These are phyloP conservation scores for Pichia scutulata DNA, from an alignment of 805 yeast species.

Conservation along the genomic window DNA sequence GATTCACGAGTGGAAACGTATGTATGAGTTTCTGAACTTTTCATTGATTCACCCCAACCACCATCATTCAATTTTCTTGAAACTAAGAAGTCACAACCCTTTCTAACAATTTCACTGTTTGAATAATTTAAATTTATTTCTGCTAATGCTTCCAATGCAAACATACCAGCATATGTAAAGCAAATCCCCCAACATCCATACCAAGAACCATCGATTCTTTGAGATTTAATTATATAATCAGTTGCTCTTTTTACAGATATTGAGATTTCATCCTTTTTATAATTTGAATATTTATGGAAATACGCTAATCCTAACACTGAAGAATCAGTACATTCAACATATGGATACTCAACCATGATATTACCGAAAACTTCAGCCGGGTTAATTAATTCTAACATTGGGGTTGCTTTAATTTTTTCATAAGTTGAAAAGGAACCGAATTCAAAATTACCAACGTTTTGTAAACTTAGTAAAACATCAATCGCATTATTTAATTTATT, in stretches of 20 bases:
- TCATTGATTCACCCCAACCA: constrained; percentile 97
- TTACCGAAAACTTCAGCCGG: constrained; percentile 98
- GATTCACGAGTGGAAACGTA: constrained; percentile 58
- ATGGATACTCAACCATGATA: constrained; percentile 97
- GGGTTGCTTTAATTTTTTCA: constrained; percentile 77
- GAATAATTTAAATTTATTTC: constrained; percentile 58
- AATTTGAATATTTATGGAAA: constrained; percentile 58
- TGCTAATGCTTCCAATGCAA: constrained; percentile 87
- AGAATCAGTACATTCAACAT: constrained; percentile 97
- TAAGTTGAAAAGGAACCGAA: constrained; percentile 91
- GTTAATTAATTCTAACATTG: constrained; percentile 66
- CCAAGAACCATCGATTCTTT: constrained; percentile 86
- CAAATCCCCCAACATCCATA: constrained; percentile 99
- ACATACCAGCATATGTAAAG: constrained; percentile 93
- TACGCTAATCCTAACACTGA: constrained; percentile 81
- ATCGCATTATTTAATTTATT: constrained; percentile 57
- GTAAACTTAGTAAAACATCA: constrained; percentile 68
- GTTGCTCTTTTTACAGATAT: constrained; percentile 70
- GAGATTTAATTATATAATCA: constrained; percentile 59
- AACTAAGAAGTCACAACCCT: constrained; percentile 81
- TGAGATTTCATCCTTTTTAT: constrained; percentile 58
- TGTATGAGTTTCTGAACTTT: constrained; percentile 71
- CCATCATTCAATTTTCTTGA: constrained; percentile 78
- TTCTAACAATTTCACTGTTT: constrained; percentile 53
- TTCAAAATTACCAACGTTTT: constrained; percentile 71